phyloP scores from a whole-genome alignment of 2,329 filamentous ascomycete genomes.

The Thelonectria rubi region DNA sequence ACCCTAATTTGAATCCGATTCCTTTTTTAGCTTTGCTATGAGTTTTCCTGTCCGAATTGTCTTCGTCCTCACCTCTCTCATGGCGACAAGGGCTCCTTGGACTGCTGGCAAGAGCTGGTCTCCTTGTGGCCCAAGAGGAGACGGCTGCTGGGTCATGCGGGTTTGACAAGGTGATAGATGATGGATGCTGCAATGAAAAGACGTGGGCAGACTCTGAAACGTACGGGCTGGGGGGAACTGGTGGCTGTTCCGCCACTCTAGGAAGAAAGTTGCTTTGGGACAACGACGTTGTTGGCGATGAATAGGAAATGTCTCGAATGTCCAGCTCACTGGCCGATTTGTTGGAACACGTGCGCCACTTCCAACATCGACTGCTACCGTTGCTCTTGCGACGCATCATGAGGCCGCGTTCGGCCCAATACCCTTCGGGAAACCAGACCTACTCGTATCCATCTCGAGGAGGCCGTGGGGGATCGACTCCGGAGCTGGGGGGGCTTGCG shows the following conservation, averaged over 20 bases:
- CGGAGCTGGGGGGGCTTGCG: conserved; percentile 34
- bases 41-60: neutral
- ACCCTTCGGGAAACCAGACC: conserved; percentile 71
- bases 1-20: conserved; percentile 36
- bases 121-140: conserved; percentile 15
- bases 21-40: conserved; percentile 38
- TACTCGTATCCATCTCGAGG: conserved; percentile 65
- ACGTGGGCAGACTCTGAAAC: conserved; percentile 60
- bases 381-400: conserved; percentile 44
- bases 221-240: conserved; percentile 52
- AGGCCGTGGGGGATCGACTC: conserved; percentile 64
- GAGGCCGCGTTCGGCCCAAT: conserved; percentile 67
- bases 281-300: conserved; percentile 40
- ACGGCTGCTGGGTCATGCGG: conserved; percentile 17
- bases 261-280: conserved; percentile 25
- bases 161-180: conserved; percentile 19
- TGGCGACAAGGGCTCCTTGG: neutral
- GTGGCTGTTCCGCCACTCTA: conserved; percentile 24
- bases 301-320: conserved; percentile 28
- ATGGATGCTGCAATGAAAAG: conserved; percentile 54
- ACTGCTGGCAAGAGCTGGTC: neutral
- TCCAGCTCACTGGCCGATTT: conserved; percentile 50
- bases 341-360: conserved; percentile 51
- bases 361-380: conserved; percentile 50
- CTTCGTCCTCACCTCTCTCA: neutral